Percentiles rank a stretch among this genome's conserved stretches.
These are phyloP conservation scores for Malania oleifera DNA, from an alignment of 164 flowering plant species.

Conservation along the genomic window DNA sequence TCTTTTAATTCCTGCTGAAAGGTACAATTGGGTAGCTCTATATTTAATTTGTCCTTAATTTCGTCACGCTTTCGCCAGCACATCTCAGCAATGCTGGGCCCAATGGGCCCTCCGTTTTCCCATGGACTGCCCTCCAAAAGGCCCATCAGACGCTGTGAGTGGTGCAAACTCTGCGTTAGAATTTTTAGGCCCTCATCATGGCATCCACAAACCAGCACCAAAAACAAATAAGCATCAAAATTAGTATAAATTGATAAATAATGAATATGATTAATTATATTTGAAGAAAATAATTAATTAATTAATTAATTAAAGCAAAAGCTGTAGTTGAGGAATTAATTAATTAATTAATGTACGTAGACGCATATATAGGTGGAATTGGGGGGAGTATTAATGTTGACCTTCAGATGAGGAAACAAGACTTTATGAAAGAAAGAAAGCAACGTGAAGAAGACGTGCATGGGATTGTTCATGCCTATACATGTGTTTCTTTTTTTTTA, in stretches of 20 bases:
- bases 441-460: conserved; percentile 79
- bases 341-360: too few species aligned
- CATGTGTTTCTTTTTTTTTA: too few species aligned
- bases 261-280: conserved; percentile 3
- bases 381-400: too few species aligned
- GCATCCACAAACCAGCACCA: conserved; percentile 21
- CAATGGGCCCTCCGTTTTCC: conserved; percentile 16
- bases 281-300: conserved; percentile 1
- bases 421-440: conserved; percentile 14
- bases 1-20: too few species aligned
- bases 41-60: too few species aligned
- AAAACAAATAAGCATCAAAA: background rate
- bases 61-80: conserved; percentile 67
- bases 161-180: conserved; percentile 46
- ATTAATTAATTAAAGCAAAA: too few species aligned
- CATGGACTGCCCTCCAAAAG: conserved; percentile 9
- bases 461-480: conserved; percentile 19
- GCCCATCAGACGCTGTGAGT: conserved; percentile 31
- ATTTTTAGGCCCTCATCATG: conserved; percentile 16
- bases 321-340: too few species aligned
- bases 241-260: background rate
- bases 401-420: conserved; percentile 11
- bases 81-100: conserved; percentile 23
- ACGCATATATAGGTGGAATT: too few species aligned
- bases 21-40: too few species aligned